These are phyloP conservation scores for Barnettozyma pratensis DNA, from an alignment of 805 yeast genomes.

Conservation along the genomic window DNA sequence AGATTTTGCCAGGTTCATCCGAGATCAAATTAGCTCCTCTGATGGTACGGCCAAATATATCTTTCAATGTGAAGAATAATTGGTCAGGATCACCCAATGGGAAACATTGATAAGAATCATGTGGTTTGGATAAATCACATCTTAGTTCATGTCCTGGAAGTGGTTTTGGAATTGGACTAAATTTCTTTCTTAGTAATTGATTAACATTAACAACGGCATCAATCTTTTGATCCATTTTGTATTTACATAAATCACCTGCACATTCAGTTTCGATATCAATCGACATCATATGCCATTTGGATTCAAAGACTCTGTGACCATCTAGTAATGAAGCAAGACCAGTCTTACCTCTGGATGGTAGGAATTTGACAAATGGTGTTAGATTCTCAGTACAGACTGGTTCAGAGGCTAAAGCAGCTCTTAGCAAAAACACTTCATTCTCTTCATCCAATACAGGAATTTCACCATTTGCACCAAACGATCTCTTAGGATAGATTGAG, in stretches of 20 bases:
- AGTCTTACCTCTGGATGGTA: conserved; percentile 89
- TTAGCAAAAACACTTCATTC: conserved; percentile 48
- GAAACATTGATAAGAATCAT: conserved; percentile 68
- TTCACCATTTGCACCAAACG: conserved; percentile 25
- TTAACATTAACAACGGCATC: conserved; percentile 70
- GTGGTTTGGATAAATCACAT: conserved; percentile 63
- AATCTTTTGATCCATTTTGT: conserved; percentile 58
- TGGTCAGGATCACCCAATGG: conserved; percentile 54
- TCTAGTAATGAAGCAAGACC: conserved; percentile 82
- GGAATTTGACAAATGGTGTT: conserved; percentile 84
- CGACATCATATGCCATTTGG: conserved; percentile 92
- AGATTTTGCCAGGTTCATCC: conserved; percentile 35
- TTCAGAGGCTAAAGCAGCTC: conserved; percentile 91
- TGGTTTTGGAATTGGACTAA: conserved; percentile 78
- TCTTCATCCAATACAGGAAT: conserved; percentile 25
- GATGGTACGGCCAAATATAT: conserved; percentile 66
- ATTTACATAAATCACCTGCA: conserved; percentile 37
- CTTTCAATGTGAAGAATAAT: conserved; percentile 48
- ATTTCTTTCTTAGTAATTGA: conserved; percentile 55
- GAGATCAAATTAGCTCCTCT: conserved; percentile 62
- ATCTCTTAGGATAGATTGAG: conserved; percentile 61
- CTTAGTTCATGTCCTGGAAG: conserved; percentile 59
- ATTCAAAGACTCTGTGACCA: conserved; percentile 86
- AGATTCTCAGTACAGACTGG: conserved; percentile 96
- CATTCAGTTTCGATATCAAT: conserved; percentile 68